Conservation (phyloP, 306 rosid species). For the Dryas octopetala region DNA sequence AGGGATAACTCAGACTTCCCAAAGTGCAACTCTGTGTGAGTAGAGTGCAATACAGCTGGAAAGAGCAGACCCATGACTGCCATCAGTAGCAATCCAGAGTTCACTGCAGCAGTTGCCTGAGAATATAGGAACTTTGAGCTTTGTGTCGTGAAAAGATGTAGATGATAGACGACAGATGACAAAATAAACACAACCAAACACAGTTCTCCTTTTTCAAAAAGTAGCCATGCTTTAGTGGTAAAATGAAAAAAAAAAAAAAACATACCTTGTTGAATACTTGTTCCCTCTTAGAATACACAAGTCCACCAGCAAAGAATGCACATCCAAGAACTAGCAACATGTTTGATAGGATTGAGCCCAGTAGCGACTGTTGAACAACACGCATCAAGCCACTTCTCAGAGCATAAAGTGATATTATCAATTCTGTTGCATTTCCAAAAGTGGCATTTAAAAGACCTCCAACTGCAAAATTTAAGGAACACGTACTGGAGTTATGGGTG, state of each 20-base stretch:
- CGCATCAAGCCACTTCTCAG: conserved; percentile 60
- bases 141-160: neutral
- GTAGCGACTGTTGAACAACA: conserved; percentile 74
- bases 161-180: neutral
- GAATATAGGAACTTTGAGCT: neutral
- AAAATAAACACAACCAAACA: neutral
- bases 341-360: conserved; percentile 86
- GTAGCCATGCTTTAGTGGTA: neutral
- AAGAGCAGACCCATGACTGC: conserved; percentile 63
- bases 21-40: conserved; percentile 42
- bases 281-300: conserved; percentile 56
- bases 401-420: conserved; percentile 78
- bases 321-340: conserved; percentile 88
- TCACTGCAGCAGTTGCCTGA: conserved; percentile 38
- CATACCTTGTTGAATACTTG: conserved; percentile 78
- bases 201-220: conserved; percentile 1
- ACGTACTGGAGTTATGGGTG: neutral
- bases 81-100: conserved; percentile 56
- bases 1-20: conserved; percentile 61
- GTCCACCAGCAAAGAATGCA: conserved; percentile 78
- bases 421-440: conserved; percentile 89
- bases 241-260: neutral
- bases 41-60: conserved; percentile 62
- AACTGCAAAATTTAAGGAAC: conserved; percentile 42
- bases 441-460: conserved; percentile 89